A percentile compares a stretch with the other conserved stretches of the same genome.
Evolutionary conservation across 441 rosid genomes (phyloP).

Genomic region (Geranium incanum): DNA sequence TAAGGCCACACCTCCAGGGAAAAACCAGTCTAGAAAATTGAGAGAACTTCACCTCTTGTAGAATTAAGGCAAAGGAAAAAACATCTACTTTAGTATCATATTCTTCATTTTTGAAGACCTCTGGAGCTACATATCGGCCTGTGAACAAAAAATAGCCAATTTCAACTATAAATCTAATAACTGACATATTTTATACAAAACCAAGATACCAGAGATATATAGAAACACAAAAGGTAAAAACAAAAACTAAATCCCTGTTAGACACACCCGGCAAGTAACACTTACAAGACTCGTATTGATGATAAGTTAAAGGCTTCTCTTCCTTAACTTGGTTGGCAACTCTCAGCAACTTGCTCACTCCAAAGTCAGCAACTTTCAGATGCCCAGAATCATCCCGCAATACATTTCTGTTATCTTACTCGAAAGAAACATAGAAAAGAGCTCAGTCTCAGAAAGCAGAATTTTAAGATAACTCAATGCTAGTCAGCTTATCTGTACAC

Average conservation of each 20-base stretch:
- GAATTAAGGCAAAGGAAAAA: conserved; percentile 65
- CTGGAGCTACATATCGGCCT: conserved; percentile 77
- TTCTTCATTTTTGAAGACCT: conserved; percentile 65
- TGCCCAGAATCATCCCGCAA: conserved; percentile 67
- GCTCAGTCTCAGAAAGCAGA: neutral
- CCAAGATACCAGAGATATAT: neutral
- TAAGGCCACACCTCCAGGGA: neutral
- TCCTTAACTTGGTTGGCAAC: conserved; percentile 50
- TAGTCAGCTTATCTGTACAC: neutral
- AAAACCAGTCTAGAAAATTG: neutral
- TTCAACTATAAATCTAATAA: neutral
- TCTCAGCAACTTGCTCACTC: conserved; percentile 49
- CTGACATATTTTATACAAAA: too few species aligned
- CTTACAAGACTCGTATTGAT: conserved; percentile 60
- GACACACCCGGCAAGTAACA: neutral
- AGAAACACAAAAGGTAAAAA: neutral
- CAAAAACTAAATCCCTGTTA: neutral
- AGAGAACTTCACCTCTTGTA: conserved; percentile 52
- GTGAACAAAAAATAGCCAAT: conserved; percentile 12
- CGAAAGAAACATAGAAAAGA: conserved; percentile 29
- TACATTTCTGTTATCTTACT: conserved; percentile 57
- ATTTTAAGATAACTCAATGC: neutral
- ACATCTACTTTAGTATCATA: conserved; percentile 70
- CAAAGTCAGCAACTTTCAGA: conserved; percentile 66
- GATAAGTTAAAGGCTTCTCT: conserved; percentile 38